A percentile compares a stretch with the other conserved stretches of the same genome.
Conservation (phyloP, 1,284 basidiomycete species). For the Phaffia rhodozyma region DNA sequence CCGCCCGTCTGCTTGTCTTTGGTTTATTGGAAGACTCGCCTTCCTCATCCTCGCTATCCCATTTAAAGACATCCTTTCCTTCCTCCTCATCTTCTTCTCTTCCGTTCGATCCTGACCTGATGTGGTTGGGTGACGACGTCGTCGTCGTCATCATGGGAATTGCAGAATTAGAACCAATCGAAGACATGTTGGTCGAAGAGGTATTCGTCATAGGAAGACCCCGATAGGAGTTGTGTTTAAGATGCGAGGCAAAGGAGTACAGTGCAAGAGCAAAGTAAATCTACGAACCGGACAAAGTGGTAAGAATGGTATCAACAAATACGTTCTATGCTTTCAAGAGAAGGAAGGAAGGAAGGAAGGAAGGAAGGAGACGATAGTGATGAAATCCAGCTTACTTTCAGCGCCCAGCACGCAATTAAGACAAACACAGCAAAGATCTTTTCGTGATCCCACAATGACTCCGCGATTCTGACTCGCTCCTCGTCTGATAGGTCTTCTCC, state of each 20-base stretch:
- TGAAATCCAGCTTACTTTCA: constrained; percentile 55
- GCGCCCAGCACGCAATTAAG: constrained; percentile 68
- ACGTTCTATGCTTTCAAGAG: constrained; percentile 30
- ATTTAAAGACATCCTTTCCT: neutral
- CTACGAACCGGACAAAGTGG: constrained; percentile 37
- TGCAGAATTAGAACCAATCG: too few relatives aligned
- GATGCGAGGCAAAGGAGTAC: constrained; percentile 88
- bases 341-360: constrained; percentile 54
- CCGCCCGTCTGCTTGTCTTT: too few relatives aligned
- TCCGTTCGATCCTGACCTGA: neutral
- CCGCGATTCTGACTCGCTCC: constrained; percentile 56
- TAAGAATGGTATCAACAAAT: neutral
- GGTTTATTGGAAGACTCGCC: too few relatives aligned
- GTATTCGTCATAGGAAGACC: constrained; percentile 50
- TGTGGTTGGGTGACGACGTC: neutral
- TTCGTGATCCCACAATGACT: constrained; percentile 78
- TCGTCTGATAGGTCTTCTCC: constrained; percentile 45
- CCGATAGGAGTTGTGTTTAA: constrained; percentile 82
- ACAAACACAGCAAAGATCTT: constrained; percentile 67
- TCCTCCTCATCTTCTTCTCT: constrained; percentile 1
- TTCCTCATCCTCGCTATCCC: constrained; percentile 8
- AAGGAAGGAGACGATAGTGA: neutral
- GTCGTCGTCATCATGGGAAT: neutral
- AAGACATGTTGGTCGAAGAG: neutral
- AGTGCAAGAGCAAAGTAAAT: constrained; percentile 82